Evolutionary conservation across 1,139 yeast species (phyloP).

Genomic region (Kodamaea sp.): DNA sequence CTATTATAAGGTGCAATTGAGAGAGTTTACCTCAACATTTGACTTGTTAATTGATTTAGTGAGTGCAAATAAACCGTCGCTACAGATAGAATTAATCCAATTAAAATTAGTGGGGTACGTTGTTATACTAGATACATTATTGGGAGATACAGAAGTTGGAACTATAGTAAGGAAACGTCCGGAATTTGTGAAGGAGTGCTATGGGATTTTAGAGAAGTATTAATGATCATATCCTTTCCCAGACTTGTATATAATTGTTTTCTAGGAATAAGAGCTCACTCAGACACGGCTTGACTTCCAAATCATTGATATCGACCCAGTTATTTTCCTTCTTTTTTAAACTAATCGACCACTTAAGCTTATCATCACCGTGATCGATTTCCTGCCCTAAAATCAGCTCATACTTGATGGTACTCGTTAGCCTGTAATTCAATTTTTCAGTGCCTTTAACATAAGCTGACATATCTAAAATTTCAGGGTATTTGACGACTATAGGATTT

Average conservation of each 20-base stretch:
- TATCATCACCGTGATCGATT: constrained; percentile 27
- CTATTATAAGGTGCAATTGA: constrained; percentile 8
- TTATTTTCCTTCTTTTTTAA: constrained; percentile 34
- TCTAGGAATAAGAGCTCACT: constrained; percentile 62
- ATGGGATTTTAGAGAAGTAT: constrained; percentile 6
- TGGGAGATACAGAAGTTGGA: constrained; percentile 11
- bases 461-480: constrained; percentile 49
- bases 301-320: constrained; percentile 64
- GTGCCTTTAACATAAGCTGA: constrained; percentile 26
- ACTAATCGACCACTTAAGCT: constrained; percentile 54
- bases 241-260: constrained; percentile 67
- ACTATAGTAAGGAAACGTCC: constrained; percentile 4
- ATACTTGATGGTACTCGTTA: constrained; percentile 55
- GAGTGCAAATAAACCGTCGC: neutral
- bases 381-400: constrained; percentile 28
- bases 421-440: constrained; percentile 34
- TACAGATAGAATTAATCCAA: constrained; percentile 9
- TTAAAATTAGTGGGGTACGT: constrained; percentile 16
- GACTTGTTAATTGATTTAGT: constrained; percentile 7
- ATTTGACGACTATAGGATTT: constrained; percentile 67
- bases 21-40: constrained; percentile 6
- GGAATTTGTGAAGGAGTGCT: constrained; percentile 9
- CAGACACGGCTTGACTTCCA: constrained; percentile 47
- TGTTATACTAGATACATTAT: constrained; percentile 10
- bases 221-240: constrained; percentile 44